phyloP scores from a whole-genome alignment of 164 flowering plant genomes.

The Annona squamosa region DNA sequence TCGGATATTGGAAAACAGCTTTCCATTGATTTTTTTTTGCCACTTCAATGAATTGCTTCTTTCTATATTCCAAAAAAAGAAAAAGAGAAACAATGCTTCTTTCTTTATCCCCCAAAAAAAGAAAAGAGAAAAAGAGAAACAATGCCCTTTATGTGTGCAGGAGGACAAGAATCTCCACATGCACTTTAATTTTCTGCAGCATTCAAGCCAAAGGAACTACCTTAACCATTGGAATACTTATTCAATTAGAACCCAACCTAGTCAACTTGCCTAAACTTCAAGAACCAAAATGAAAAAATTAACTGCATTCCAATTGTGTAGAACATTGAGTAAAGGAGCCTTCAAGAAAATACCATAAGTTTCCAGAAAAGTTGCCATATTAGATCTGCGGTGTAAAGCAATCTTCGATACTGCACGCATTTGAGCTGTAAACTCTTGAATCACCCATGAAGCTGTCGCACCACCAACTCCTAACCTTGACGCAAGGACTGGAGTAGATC shows the following conservation, averaged over 20 bases:
- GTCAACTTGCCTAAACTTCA: not conserved
- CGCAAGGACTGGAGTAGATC: conserved; percentile 55
- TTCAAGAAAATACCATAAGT: conserved; percentile 53
- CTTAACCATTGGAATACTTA: not conserved
- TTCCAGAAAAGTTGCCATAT: conserved; percentile 80
- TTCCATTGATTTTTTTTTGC: too few relatives aligned
- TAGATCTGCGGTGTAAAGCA: conserved; percentile 81
- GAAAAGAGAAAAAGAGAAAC: too few relatives aligned
- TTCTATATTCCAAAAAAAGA: too few relatives aligned
- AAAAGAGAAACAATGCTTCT: too few relatives aligned
- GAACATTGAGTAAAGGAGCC: not conserved
- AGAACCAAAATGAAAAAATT: not conserved
- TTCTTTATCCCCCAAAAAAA: not conserved
- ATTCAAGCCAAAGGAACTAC: not conserved
- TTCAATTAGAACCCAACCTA: not conserved
- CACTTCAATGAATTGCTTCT: too few relatives aligned
- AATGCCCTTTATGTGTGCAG: too few relatives aligned
- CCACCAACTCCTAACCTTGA: conserved; percentile 80
- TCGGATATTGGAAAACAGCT: too few relatives aligned
- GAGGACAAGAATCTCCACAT: too few relatives aligned
- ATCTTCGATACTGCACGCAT: conserved; percentile 93
- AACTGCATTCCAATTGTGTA: not conserved
- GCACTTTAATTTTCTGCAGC: too few relatives aligned
- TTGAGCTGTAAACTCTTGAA: conserved; percentile 91
- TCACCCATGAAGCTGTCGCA: conserved; percentile 60